phyloP scores from a whole-genome alignment of 1,139 yeast genomes.

The Lodderomyces beijingensis region DNA sequence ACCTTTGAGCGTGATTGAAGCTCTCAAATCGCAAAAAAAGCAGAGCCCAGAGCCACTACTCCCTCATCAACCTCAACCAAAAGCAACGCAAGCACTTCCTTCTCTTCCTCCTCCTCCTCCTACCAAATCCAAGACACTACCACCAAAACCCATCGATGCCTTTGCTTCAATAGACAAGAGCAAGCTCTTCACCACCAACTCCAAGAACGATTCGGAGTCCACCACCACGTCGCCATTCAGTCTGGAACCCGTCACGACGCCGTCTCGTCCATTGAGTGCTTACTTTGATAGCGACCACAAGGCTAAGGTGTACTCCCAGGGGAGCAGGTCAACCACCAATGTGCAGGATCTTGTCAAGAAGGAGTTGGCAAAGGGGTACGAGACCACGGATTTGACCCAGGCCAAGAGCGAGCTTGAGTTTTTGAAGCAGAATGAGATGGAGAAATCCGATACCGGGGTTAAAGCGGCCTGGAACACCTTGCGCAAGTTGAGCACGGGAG shows the following conservation, averaged over 20 bases:
- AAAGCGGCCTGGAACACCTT: conserved; percentile 6
- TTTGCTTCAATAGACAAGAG: conserved; percentile 38
- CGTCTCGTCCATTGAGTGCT: conserved; percentile 13
- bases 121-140: not conserved
- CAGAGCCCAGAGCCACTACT: not conserved
- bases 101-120: conserved; percentile 2
- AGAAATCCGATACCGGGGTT: conserved; percentile 3
- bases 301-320: conserved; percentile 11
- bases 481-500: conserved; percentile 31
- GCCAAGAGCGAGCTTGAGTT: conserved; percentile 45
- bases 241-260: conserved; percentile 7
- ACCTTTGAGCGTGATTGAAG: conserved; percentile 29
- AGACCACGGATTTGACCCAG: conserved; percentile 14
- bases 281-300: conserved; percentile 10
- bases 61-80: not conserved
- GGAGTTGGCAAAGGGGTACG: conserved; percentile 26
- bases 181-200: conserved; percentile 15
- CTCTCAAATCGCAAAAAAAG: conserved; percentile 5
- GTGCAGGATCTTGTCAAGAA: conserved; percentile 33
- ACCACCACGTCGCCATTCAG: conserved; percentile 7
- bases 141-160: conserved; percentile 24
- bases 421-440: conserved; percentile 34
- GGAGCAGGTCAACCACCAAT: conserved; percentile 22
- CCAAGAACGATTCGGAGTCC: conserved; percentile 1
- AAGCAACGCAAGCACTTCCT: not conserved